Evolutionary conservation across 257 asterid species (phyloP), one percentile per base, ranked within the genome.

Genomic region (Scutellaria baicalensis): DNA sequence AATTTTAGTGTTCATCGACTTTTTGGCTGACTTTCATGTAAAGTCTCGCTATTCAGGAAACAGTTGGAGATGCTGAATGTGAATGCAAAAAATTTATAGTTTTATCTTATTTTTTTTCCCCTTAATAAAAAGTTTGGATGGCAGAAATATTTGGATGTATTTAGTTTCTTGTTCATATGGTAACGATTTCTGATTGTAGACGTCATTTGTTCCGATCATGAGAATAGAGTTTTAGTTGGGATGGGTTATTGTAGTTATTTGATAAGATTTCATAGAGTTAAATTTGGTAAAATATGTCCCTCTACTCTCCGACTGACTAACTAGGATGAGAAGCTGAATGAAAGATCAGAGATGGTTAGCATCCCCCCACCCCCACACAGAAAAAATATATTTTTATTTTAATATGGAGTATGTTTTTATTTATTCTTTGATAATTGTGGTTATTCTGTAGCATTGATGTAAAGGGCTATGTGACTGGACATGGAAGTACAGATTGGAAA

Each of bases 401-500:
- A 8, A 35, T 6, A 6, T 20, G 77, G 42, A 64, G 47, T 55
- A n/a, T 49, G 50, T n/a, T 9, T 71, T 5, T 31, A 20, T 17
- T 58, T 39, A 18, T 58, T 58, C 39, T 20, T 43, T 8, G 33
- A 27, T 18, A 16, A 14, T 61, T 67, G 16, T 50, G 59, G 20
- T 64, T 44, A 16, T 77, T 59, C 39, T 78, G 78, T 79, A 94
- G 99, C 84, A 75, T 94, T 80, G 97, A 94, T 80, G 88, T 91
- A 68, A 89, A 88, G 78, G 97, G 86, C 52, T 86, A 85, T 73
- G 84, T 84, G 66, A 94, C 97, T 75, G 99, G 97, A 17, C 80
- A 81, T 42, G 99, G 99, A 56, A 86, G 90, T 84, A 82, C 84
- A 59, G 93, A 81, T 54, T 94, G 97, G 99, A 89, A 76, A 86